These are phyloP conservation scores for Entonaema liquescens DNA, from an alignment of 495 filamentous ascomycete genomes.

Conservation along the genomic window DNA sequence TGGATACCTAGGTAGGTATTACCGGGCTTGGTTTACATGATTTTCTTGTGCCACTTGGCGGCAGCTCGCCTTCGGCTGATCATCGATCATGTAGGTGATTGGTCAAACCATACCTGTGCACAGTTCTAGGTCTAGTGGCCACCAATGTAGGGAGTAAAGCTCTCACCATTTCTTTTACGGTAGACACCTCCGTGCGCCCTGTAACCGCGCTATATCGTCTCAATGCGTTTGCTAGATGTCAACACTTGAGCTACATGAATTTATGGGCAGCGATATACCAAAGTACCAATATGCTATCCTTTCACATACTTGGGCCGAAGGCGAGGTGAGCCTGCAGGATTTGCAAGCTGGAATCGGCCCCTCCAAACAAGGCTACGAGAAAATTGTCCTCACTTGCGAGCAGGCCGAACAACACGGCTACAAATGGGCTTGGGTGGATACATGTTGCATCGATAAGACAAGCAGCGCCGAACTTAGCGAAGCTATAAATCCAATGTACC, in stretches of 20 bases:
- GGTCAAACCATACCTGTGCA: not conserved
- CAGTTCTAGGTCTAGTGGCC: not conserved
- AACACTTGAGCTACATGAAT: constrained; percentile 23
- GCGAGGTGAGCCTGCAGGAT: constrained; percentile 48
- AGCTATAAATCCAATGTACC: constrained; percentile 61
- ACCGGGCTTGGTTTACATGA: not conserved
- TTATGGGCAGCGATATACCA: constrained; percentile 29
- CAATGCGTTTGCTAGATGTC: constrained; percentile 41
- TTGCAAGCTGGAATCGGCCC: constrained; percentile 23
- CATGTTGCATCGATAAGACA: constrained; percentile 58
- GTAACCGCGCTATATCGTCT: not conserved
- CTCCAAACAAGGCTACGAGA: constrained; percentile 37
- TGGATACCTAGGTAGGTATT: not conserved
- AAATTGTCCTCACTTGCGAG: constrained; percentile 49
- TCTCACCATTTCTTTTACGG: not conserved
- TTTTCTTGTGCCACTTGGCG: no score
- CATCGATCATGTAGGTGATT: not conserved
- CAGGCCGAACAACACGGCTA: constrained; percentile 39
- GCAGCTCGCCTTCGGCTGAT: not conserved
- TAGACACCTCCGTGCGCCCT: not conserved
- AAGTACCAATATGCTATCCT: constrained; percentile 50
- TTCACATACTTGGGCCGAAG: constrained; percentile 48
- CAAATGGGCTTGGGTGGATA: constrained; percentile 57
- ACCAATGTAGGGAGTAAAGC: not conserved
- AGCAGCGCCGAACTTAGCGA: constrained; percentile 56